Evolutionary conservation across 2,329 filamentous ascomycete species (phyloP), one percentile per base, ranked within the genome.

Genomic region (Fusarium pilosicola): DNA sequence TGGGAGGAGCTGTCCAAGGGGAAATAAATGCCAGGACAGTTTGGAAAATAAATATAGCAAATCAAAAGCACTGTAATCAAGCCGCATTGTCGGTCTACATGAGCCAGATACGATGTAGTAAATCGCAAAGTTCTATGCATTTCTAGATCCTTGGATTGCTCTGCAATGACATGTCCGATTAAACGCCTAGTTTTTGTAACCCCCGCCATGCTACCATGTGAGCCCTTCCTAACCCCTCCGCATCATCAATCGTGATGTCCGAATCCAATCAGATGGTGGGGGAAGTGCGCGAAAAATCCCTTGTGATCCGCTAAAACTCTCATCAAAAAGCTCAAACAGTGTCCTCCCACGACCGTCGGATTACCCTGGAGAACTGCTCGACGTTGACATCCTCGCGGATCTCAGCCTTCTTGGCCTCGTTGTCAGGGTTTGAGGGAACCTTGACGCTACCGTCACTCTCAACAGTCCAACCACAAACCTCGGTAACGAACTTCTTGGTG

Each of bases 331-430:
- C 65, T 66, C 79, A 84, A 77, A 80, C 79, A 62, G 80, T 80
- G 69, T 96, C 93, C 86, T 97, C 95, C 88, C 95, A 97, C 56
- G 94, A 93, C 80, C 95, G 89, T 83, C 93, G 89, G 73, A 97
- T 90, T 71, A 97, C 91, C 76, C 94, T 88, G 59, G 90, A 86
- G 83, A 95, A 95, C 86, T 94, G 94, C 77, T 96, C 94, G 68
- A 97, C 92, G 84, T 93, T 94, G 80, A 99, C 96, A 75, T 96
- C 95, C 88, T 99, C 96, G 79, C 95, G 90, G 80, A 98, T 97
- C 83, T 98, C 93, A 45, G 95, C 93, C 84, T 96, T 96, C 88
- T 97, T 94, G 49, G 95, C 96, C 89, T 98, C 96, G 83, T 98
- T 98, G 85, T 99, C 96, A 81, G 96, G 94, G 86, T 99, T 99